These are phyloP conservation scores for Hypericum perforatum DNA, from an alignment of 345 rosid species.

Conservation along the genomic window DNA sequence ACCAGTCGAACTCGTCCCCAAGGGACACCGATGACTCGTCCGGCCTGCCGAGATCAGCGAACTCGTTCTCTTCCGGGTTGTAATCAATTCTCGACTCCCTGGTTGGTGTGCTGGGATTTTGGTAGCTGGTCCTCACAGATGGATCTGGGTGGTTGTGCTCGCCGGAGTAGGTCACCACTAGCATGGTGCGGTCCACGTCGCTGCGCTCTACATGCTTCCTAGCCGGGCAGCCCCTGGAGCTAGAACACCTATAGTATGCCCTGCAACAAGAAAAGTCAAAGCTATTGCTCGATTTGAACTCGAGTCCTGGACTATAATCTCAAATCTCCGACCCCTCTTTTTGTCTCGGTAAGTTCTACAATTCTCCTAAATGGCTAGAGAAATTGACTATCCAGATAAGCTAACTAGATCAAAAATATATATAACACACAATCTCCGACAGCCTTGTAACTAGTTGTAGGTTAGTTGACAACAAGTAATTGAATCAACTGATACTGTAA, in stretches of 20 bases:
- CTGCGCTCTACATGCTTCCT: slow-evolving; percentile 24
- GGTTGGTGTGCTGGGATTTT: too few species aligned
- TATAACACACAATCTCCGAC: too few species aligned
- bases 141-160: slow-evolving; percentile 27
- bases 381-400: too few species aligned
- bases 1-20: too few species aligned
- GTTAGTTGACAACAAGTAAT: too few species aligned
- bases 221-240: slow-evolving; percentile 25
- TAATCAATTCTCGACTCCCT: slow-evolving; percentile 8
- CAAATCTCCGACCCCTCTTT: not conserved
- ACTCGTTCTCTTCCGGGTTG: slow-evolving; percentile 28
- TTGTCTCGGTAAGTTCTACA: too few species aligned
- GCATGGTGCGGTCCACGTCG: slow-evolving; percentile 69
- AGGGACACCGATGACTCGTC: too few species aligned
- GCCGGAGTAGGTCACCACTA: slow-evolving; percentile 71
- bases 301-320: not conserved
- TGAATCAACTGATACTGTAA: too few species aligned
- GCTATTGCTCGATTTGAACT: not conserved
- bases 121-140: slow-evolving; percentile 42
- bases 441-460: not conserved
- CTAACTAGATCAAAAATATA: too few species aligned
- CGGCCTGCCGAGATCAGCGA: slow-evolving; percentile 33
- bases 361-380: too few species aligned
- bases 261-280: slow-evolving; percentile 23
- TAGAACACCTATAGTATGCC: slow-evolving; percentile 90